A percentile compares a stretch with the other conserved stretches of the same genome.
Evolutionary conservation across 2,329 filamentous ascomycete species (phyloP).

Genomic region (Colletotrichum lupini): DNA sequence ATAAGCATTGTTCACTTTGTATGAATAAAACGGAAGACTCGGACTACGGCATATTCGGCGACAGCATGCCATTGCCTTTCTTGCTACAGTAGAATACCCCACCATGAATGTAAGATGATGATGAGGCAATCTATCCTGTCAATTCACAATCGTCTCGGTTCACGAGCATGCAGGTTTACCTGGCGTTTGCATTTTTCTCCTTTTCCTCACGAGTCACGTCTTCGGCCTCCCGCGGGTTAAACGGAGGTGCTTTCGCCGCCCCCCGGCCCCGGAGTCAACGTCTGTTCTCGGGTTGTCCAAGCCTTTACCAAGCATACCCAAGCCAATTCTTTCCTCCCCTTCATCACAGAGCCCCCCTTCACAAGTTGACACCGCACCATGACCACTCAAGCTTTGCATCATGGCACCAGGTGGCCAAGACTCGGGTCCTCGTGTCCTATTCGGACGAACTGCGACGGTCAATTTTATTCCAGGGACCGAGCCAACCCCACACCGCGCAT

Average conservation of each 20-base stretch:
- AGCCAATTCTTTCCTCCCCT: background rate
- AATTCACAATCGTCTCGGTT: background rate
- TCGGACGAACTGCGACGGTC: slow-evolving; percentile 26
- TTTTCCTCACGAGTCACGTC: slow-evolving; percentile 17
- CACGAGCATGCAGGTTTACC: background rate
- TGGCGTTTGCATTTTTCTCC: background rate
- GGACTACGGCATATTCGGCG: slow-evolving; percentile 16
- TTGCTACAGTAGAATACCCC: slow-evolving; percentile 22
- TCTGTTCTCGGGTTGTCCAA: background rate
- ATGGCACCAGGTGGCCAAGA: background rate
- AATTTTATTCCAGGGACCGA: slow-evolving; percentile 15
- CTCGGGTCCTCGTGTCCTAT: background rate
- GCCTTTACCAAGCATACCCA: background rate
- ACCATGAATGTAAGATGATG: slow-evolving; percentile 16
- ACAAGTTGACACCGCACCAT: background rate
- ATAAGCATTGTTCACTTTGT: slow-evolving; percentile 7
- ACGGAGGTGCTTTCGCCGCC: background rate
- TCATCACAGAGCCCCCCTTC: background rate
- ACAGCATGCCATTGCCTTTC: background rate
- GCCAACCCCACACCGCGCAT: background rate
- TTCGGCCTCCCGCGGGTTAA: background rate
- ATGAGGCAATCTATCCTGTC: slow-evolving; percentile 4
- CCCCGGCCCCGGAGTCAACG: background rate
- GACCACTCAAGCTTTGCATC: background rate
- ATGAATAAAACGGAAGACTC: slow-evolving; percentile 18